These are phyloP conservation scores for Aurifilum marmelostoma DNA, from an alignment of 2,329 filamentous ascomycete species.

Conservation along the genomic window DNA sequence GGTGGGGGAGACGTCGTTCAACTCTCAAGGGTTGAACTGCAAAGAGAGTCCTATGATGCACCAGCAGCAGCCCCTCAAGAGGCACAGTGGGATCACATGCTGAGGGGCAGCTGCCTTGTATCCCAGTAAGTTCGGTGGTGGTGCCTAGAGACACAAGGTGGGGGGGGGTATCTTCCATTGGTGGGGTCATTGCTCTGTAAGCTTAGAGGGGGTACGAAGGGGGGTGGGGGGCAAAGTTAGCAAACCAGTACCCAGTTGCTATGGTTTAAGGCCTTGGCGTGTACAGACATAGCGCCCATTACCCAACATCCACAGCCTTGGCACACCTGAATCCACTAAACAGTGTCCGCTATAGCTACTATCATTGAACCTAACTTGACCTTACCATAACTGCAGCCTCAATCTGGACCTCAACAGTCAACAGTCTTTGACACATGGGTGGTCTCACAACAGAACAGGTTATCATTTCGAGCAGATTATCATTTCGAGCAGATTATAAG, in stretches of 20 bases:
- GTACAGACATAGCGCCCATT: not conserved
- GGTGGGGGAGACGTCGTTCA: not conserved
- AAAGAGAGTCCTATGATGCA: slow-evolving; percentile 20
- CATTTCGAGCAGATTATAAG: too few species aligned
- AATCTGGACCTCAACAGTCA: too few species aligned
- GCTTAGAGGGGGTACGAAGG: too few species aligned
- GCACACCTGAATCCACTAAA: not conserved
- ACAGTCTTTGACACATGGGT: too few species aligned
- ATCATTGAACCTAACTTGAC: not conserved
- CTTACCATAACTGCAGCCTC: too few species aligned
- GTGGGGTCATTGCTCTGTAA: not conserved
- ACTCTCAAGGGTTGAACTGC: not conserved
- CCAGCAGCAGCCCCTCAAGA: not conserved
- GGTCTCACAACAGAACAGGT: too few species aligned
- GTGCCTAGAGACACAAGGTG: not conserved
- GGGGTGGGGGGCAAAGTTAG: not conserved
- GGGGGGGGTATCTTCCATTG: too few species aligned
- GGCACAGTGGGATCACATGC: slow-evolving; percentile 24
- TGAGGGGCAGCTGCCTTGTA: slow-evolving; percentile 16
- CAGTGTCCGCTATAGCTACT: not conserved
- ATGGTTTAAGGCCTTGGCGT: too few species aligned
- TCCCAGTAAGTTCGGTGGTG: not conserved
- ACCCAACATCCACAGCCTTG: not conserved
- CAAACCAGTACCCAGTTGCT: not conserved
- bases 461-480: too few species aligned